A percentile compares a stretch with the other conserved stretches of the same genome.
Evolutionary conservation across 148 eudicot genomes (phyloP).

Genomic region (Rhododendron ovatum): DNA sequence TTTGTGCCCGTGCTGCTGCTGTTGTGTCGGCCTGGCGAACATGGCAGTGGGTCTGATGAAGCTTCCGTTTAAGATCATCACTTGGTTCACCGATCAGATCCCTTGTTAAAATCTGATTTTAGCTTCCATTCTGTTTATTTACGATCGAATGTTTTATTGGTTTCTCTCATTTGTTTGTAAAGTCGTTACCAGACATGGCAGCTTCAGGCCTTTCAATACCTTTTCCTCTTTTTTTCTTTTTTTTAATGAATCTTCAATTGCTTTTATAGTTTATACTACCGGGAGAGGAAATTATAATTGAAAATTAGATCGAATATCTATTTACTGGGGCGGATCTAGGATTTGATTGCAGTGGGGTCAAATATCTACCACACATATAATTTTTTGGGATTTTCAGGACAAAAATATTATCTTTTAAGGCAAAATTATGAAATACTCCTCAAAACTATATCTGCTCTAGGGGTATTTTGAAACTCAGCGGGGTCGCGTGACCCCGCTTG

Average conservation of each 20-base stretch:
- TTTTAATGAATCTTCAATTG: neutral
- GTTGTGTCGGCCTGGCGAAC: conserved; percentile 14
- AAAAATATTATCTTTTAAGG: too few relatives aligned
- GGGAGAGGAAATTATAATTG: neutral
- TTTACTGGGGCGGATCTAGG: too few relatives aligned
- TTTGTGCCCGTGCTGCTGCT: conserved; percentile 22
- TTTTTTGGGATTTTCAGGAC: too few relatives aligned
- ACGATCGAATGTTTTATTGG: neutral
- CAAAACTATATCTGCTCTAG: too few relatives aligned
- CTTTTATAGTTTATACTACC: neutral
- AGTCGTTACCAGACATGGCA: neutral
- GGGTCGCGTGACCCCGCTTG: too few relatives aligned
- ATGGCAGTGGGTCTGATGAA: conserved; percentile 14
- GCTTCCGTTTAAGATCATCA: conserved; percentile 19
- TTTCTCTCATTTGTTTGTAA: neutral
- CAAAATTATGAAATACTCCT: too few relatives aligned
- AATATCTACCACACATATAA: too few relatives aligned
- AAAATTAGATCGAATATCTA: too few relatives aligned
- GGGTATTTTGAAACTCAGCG: too few relatives aligned
- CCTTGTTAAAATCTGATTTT: conserved; percentile 14
- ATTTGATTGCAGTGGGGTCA: too few relatives aligned
- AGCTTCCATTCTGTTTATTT: neutral
- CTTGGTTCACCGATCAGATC: conserved; percentile 22
- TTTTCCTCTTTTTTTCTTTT: neutral
- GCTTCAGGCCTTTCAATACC: neutral